Percentiles rank a stretch among this genome's conserved stretches.
Evolutionary conservation across 345 rosid species (phyloP).

Genomic region (Pistacia vera): DNA sequence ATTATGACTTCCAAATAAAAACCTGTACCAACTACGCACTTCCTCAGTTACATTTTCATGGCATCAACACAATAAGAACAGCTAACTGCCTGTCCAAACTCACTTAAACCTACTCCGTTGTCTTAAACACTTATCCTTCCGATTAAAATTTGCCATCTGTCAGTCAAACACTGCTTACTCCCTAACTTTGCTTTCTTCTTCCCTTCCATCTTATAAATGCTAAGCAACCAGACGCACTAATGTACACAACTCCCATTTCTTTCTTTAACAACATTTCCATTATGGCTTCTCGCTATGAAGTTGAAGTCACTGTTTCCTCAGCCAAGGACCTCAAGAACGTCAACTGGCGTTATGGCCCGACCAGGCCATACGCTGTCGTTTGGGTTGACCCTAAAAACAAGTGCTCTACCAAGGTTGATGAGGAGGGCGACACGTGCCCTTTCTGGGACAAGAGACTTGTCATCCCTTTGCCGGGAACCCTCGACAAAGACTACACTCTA

Average conservation of each 20-base stretch:
- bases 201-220: too few species aligned
- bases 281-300: conserved; percentile 47
- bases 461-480: conserved; percentile 43
- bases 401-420: conserved; percentile 58
- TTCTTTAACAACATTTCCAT: not conserved
- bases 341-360: conserved; percentile 78
- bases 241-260: not conserved
- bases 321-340: conserved; percentile 81
- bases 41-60: too few species aligned
- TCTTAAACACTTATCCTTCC: too few species aligned
- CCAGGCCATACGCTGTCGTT: conserved; percentile 66
- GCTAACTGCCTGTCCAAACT: too few species aligned
- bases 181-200: too few species aligned
- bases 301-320: conserved; percentile 56
- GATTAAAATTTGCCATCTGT: too few species aligned
- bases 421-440: conserved; percentile 63
- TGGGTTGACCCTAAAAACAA: conserved; percentile 69
- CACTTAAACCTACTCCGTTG: too few species aligned
- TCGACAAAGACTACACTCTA: conserved; percentile 43
- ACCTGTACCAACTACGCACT: too few species aligned
- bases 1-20: too few species aligned
- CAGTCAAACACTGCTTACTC: too few species aligned
- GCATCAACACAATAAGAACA: too few species aligned
- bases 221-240: too few species aligned
- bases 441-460: conserved; percentile 57